Evolutionary conservation across 106 monocot species (phyloP).

Genomic region (Dendrobium officinale): DNA sequence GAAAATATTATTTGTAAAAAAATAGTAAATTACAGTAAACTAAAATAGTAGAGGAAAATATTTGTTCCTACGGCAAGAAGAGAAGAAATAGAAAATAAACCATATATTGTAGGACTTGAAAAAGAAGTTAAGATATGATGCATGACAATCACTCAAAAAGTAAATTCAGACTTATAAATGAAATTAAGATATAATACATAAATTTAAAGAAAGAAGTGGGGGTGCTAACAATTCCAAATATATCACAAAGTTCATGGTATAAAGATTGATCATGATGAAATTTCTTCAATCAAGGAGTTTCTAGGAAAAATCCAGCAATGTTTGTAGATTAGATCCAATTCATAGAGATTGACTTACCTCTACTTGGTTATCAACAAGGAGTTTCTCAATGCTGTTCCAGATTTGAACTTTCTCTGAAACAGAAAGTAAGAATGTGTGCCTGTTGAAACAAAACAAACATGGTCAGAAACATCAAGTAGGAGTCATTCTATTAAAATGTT

Average conservation of each 20-base stretch:
- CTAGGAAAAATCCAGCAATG: background rate
- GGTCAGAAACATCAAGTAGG: no score
- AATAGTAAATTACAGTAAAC: background rate
- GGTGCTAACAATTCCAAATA: background rate
- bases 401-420: conserved; percentile 64
- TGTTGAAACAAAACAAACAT: conserved; percentile 22
- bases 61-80: background rate
- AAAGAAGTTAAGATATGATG: background rate
- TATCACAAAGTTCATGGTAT: background rate
- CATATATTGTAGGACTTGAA: background rate
- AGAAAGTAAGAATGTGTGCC: conserved; percentile 86
- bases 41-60: background rate
- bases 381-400: conserved; percentile 68
- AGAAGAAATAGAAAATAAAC: background rate
- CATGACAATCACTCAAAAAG: background rate
- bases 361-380: conserved; percentile 90
- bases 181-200: background rate
- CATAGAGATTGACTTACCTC: conserved; percentile 43
- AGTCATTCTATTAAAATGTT: background rate
- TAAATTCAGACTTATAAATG: background rate
- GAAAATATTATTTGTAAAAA: background rate
- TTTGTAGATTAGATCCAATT: background rate
- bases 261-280: background rate
- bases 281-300: background rate
- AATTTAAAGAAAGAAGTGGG: background rate